A percentile compares a stretch with the other conserved stretches of the same genome.
Conservation (phyloP, 305 asterid species). For the Lippia alba region DNA sequence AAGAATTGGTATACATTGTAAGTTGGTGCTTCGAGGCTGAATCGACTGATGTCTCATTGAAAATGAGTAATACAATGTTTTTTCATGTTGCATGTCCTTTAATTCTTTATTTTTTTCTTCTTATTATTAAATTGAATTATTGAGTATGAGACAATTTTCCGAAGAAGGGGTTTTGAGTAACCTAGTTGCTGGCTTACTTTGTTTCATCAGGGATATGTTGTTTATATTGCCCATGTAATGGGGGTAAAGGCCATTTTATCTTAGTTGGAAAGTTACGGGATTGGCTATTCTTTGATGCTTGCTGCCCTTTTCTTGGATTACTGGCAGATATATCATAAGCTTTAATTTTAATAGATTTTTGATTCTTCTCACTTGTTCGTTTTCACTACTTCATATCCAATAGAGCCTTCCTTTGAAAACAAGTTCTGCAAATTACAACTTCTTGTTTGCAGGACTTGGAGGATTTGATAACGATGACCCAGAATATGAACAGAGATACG, state of each 20-base stretch:
- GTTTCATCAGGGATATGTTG: conserved; percentile 16
- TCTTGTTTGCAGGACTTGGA: conserved; percentile 68
- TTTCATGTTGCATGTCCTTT: conserved; percentile 10
- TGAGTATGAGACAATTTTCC: neutral
- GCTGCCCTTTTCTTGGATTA: conserved; percentile 12
- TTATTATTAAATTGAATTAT: neutral
- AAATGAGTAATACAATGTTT: conserved; percentile 15
- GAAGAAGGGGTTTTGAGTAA: neutral
- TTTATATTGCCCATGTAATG: neutral
- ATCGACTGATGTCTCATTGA: conserved; percentile 10
- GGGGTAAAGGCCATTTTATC: conserved; percentile 17
- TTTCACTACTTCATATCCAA: neutral
- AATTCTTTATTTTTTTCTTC: too few relatives aligned
- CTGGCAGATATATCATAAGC: conserved; percentile 25
- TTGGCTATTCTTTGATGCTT: conserved; percentile 15
- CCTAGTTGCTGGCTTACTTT: conserved; percentile 7
- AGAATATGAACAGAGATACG: conserved; percentile 74
- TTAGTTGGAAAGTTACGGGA: conserved; percentile 5
- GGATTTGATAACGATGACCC: conserved; percentile 88
- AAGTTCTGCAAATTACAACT: conserved; percentile 2
- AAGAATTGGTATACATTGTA: conserved; percentile 7
- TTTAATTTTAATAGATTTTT: conserved; percentile 2
- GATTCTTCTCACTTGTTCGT: conserved; percentile 11
- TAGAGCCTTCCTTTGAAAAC: conserved; percentile 5
- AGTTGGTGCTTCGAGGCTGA: conserved; percentile 23